Percentiles rank a stretch among this genome's conserved stretches.
Evolutionary conservation across 2,329 filamentous ascomycete genomes (phyloP).

Genomic region (Fusarium euwallaceae): DNA sequence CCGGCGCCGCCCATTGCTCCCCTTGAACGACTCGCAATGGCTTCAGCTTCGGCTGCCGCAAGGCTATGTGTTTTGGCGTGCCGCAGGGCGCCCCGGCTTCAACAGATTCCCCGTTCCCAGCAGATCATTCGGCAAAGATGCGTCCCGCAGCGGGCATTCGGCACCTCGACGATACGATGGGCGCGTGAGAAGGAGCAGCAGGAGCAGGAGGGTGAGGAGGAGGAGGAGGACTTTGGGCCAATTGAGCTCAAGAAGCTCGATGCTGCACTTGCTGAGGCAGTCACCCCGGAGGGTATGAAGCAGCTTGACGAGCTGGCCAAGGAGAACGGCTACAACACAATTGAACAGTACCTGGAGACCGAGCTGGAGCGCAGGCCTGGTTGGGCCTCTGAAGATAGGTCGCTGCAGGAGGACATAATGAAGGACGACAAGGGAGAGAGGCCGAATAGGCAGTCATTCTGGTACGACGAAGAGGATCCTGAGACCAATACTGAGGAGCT

Average conservation of each 20-base stretch:
- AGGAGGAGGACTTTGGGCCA: conserved; percentile 42
- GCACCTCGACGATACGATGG: conserved; percentile 49
- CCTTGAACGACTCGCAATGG: conserved; percentile 50
- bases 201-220: conserved; percentile 35
- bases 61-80: conserved; percentile 54
- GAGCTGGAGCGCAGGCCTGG: conserved; percentile 47
- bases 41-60: conserved; percentile 54
- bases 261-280: conserved; percentile 46
- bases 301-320: conserved; percentile 54
- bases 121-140: conserved; percentile 42
- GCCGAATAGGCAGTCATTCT: conserved; percentile 58
- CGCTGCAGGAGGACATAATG: conserved; percentile 49
- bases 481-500: conserved; percentile 65
- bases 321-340: conserved; percentile 49
- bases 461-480: conserved; percentile 64
- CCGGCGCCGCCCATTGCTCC: conserved; percentile 42
- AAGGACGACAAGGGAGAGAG: conserved; percentile 50
- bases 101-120: conserved; percentile 35
- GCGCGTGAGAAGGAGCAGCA: conserved; percentile 38
- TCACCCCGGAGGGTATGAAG: conserved; percentile 50
- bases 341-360: conserved; percentile 51
- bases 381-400: conserved; percentile 50
- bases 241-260: conserved; percentile 51
- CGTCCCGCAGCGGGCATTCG: conserved; percentile 47
- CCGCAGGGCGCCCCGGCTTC: conserved; percentile 47